These are phyloP conservation scores for Debaryomyces prosopidis DNA, from an alignment of 805 yeast species.

Conservation along the genomic window DNA sequence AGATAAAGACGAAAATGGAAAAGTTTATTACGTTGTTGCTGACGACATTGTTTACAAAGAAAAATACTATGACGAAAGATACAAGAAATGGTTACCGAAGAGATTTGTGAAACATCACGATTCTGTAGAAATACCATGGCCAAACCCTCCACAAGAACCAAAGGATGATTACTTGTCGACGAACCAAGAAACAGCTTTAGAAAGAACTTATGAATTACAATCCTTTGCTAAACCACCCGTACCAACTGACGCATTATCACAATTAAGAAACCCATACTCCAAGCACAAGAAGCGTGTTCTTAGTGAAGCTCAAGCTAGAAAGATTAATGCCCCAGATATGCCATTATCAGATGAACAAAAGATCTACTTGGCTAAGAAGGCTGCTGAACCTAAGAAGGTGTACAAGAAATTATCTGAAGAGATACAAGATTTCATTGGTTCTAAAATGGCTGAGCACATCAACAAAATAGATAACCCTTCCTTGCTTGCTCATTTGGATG, in stretches of 20 bases:
- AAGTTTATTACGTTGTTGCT: constrained; percentile 71
- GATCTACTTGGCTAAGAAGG: constrained; percentile 58
- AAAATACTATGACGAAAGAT: constrained; percentile 69
- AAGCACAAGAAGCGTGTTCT: constrained; percentile 57
- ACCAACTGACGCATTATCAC: constrained; percentile 63
- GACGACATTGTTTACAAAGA: constrained; percentile 70
- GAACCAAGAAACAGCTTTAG: constrained; percentile 54
- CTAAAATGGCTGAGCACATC: constrained; percentile 43
- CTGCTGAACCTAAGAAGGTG: constrained; percentile 34
- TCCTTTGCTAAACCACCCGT: constrained; percentile 66
- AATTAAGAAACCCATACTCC: constrained; percentile 77
- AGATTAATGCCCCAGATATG: constrained; percentile 71
- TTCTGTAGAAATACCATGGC: constrained; percentile 84
- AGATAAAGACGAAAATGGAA: constrained; percentile 65
- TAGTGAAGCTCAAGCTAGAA: constrained; percentile 61
- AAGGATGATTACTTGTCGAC: constrained; percentile 65
- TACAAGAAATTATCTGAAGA: constrained; percentile 48
- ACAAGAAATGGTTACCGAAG: constrained; percentile 71
- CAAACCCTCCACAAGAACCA: constrained; percentile 56
- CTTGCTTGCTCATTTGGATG: constrained; percentile 40
- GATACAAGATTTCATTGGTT: constrained; percentile 55
- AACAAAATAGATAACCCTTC: constrained; percentile 35
- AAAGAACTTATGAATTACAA: constrained; percentile 73
- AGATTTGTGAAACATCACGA: constrained; percentile 74
- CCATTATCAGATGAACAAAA: constrained; percentile 67